Conservation (phyloP, 768 basidiomycete species). For the Hygrocybe punicea region DNA sequence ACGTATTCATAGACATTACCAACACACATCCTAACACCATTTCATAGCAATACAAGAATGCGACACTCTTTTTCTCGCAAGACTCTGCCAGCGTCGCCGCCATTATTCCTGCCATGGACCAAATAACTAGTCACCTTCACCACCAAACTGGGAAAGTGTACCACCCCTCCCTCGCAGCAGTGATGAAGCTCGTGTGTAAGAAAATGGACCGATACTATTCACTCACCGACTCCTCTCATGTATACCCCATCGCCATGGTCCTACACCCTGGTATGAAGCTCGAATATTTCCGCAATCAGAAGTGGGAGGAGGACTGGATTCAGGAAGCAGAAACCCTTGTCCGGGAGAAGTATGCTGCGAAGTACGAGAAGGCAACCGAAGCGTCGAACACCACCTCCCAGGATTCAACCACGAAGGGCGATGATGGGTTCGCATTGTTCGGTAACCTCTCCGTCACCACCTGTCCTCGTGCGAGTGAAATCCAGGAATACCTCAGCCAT, state of each 20-base stretch:
- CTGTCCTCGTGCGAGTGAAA: not conserved
- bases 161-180: conserved; percentile 20
- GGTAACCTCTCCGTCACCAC: no score
- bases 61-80: conserved; percentile 8
- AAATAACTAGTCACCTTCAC: conserved; percentile 22
- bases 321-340: conserved; percentile 16
- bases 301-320: conserved; percentile 29
- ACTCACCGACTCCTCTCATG: conserved; percentile 29
- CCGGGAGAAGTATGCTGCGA: conserved; percentile 12
- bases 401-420: not conserved
- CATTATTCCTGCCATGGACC: conserved; percentile 36
- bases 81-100: conserved; percentile 18
- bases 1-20: not conserved
- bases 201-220: conserved; percentile 35
- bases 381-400: not conserved
- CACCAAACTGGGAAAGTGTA: not conserved
- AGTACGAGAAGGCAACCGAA: not conserved
- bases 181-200: conserved; percentile 23
- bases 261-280: conserved; percentile 32
- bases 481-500: conserved; percentile 15
- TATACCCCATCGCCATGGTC: conserved; percentile 38
- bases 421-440: no score
- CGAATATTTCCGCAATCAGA: conserved; percentile 23
- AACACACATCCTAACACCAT: no score
- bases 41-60: conserved; percentile 4